These are phyloP conservation scores for Kazachstania viticola DNA, from an alignment of 805 yeast species.

Conservation along the genomic window DNA sequence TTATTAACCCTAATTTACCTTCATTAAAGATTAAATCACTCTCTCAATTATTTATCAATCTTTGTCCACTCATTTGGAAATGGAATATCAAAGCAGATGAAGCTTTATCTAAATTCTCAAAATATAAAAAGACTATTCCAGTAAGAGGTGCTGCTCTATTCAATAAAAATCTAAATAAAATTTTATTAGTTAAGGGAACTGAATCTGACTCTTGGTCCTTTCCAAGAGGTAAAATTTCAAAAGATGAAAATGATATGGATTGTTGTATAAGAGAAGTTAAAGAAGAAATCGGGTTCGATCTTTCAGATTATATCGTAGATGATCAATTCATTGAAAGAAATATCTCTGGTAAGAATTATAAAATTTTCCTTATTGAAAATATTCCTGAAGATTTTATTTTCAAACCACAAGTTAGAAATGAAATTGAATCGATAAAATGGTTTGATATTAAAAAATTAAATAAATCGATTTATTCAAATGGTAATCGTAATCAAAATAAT, in stretches of 20 bases:
- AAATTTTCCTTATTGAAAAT: constrained; percentile 64
- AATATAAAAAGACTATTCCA: constrained; percentile 82
- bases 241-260: constrained; percentile 75
- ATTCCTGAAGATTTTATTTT: constrained; percentile 71
- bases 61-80: constrained; percentile 69
- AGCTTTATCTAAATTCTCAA: constrained; percentile 68
- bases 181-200: constrained; percentile 73
- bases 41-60: constrained; percentile 51
- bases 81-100: constrained; percentile 71
- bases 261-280: constrained; percentile 88
- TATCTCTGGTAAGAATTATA: constrained; percentile 71
- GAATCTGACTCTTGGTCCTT: constrained; percentile 85
- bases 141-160: constrained; percentile 92
- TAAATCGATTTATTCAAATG: constrained; percentile 22
- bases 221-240: constrained; percentile 93
- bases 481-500: constrained; percentile 14
- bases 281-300: constrained; percentile 92
- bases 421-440: constrained; percentile 80
- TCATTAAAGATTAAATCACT: constrained; percentile 65
- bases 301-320: constrained; percentile 52
- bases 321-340: constrained; percentile 73
- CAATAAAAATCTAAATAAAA: constrained; percentile 55
- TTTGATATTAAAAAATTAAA: constrained; percentile 39
- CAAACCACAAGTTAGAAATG: constrained; percentile 75
- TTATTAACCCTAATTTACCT: constrained; percentile 66